Evolutionary conservation across 2,329 filamentous ascomycete species (phyloP).

Genomic region (Aspergillus versicolor): DNA sequence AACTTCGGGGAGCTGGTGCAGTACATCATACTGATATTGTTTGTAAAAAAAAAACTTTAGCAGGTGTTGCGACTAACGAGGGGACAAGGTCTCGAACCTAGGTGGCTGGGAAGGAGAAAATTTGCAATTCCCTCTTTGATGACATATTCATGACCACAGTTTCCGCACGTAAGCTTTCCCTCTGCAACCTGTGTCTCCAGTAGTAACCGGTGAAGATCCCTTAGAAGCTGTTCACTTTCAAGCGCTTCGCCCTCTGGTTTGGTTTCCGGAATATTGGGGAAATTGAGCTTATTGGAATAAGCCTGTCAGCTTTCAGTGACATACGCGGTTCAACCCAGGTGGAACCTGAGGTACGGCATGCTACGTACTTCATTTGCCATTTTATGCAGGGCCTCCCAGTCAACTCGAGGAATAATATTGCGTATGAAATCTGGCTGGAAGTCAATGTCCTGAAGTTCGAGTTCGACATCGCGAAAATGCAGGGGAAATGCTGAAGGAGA

Average conservation of each 20-base stretch:
- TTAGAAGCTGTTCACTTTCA: conserved; percentile 67
- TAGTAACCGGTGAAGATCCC: conserved; percentile 76
- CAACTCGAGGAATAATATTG: conserved; percentile 82
- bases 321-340: neutral
- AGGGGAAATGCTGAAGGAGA: conserved; percentile 79
- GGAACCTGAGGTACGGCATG: neutral
- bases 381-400: conserved; percentile 78
- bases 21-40: neutral
- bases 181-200: conserved; percentile 87
- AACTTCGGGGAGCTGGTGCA: too few relatives aligned
- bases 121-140: conserved; percentile 97
- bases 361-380: conserved; percentile 64
- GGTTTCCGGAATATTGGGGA: conserved; percentile 67
- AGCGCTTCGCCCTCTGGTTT: conserved; percentile 64
- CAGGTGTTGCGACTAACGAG: neutral
- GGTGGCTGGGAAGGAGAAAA: conserved; percentile 87
- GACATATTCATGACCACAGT: conserved; percentile 90
- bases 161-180: conserved; percentile 85
- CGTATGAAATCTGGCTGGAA: conserved; percentile 76
- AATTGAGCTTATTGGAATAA: conserved; percentile 66
- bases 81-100: conserved; percentile 50
- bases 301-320: neutral
- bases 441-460: conserved; percentile 80
- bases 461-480: conserved; percentile 87
- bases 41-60: conserved; percentile 1